A percentile compares a stretch with the other conserved stretches of the same genome.
Evolutionary conservation across 1,139 yeast genomes (phyloP).

Genomic region (Saccharomycopsis phalli): DNA sequence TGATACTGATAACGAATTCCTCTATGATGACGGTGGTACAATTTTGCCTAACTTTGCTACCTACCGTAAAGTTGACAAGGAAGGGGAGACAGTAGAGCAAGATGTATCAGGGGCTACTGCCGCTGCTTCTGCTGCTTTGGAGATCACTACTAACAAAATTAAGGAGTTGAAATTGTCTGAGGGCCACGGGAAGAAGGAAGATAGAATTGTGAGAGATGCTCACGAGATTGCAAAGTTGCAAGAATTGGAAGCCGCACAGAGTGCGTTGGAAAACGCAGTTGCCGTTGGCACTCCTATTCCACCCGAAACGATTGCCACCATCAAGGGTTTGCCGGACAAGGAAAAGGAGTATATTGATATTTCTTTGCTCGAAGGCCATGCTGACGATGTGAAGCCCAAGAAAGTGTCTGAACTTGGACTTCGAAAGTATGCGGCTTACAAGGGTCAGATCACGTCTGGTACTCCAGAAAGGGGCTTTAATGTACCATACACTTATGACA

Average conservation of each 20-base stretch:
- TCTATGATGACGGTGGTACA: slow-evolving; percentile 53
- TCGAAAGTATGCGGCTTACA: slow-evolving; percentile 20
- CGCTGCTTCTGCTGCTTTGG: slow-evolving; percentile 11
- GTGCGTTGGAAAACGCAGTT: slow-evolving; percentile 54
- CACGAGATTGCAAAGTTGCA: slow-evolving; percentile 44
- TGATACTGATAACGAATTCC: slow-evolving; percentile 53
- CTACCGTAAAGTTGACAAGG: slow-evolving; percentile 36
- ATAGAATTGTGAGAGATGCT: slow-evolving; percentile 31
- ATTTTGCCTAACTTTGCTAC: slow-evolving; percentile 49
- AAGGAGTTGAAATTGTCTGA: slow-evolving; percentile 17
- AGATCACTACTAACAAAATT: slow-evolving; percentile 8
- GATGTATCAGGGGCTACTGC: slow-evolving; percentile 15
- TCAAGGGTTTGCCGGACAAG: slow-evolving; percentile 5
- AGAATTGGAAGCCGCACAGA: slow-evolving; percentile 48
- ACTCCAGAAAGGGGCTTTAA: slow-evolving; percentile 7
- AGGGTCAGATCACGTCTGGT: slow-evolving; percentile 23
- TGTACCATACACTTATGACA: slow-evolving; percentile 63
- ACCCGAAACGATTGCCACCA: slow-evolving; percentile 12
- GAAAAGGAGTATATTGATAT: slow-evolving; percentile 17
- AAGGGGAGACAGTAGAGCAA: slow-evolving; percentile 22
- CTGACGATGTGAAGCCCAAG: slow-evolving; percentile 32
- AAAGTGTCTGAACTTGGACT: slow-evolving; percentile 29
- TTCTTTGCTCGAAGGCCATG: slow-evolving; percentile 26
- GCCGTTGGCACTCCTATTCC: slow-evolving; percentile 30
- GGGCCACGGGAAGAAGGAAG: slow-evolving; percentile 19